Evolutionary conservation across 2,329 filamentous ascomycete genomes (phyloP), one percentile per base, ranked within the genome.

Genomic region (Rutstroemia sp.): DNA sequence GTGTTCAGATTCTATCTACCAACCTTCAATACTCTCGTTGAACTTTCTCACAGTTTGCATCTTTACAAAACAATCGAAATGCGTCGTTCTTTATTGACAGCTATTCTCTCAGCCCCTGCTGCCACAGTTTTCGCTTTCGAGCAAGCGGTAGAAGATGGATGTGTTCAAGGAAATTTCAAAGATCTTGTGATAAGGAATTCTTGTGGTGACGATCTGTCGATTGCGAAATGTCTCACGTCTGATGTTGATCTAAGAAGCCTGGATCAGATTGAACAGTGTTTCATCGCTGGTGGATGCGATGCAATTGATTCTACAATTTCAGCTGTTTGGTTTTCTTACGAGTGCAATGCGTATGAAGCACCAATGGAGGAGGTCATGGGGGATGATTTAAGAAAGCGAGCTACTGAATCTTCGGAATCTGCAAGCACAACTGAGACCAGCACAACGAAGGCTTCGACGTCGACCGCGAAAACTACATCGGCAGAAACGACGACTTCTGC

Each of bases 221-320:
- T 67, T 39, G 50, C 59, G 21, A 51, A 57, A 58, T 67, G 65
- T 55, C 58, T 67, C 9, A 42, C 27, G 16, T 25, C 44, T 48
- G 49, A 54, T 23, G 51, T 59, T 19, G 57, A 62, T 51, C 51
- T 64, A 3, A 42, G 58, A 23, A 42, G 47, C 3, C 39, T 63
- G 40, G 54, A 60, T 27, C 58, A 62, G 23, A 59, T 67, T 16
- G 58, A 62, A 42, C 52, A 59, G 52, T 68, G 66, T 44, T 65
- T 62, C 42, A 47, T 56, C 45, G 53, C 53, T 34, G 58, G 52
- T 12, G 65, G 65, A 42, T 68, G 66, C 52, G 45, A 56, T 9
- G 48, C 46, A 10, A 42, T 48, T 21, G 62, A 65, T 53, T 60
- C 66, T 21, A 47, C 36, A 14, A 53, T 59, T 1, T 61, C 57